Base-by-base conservation (phyloP, 441 rosid species). In the Euphorbia corollata region DNA sequence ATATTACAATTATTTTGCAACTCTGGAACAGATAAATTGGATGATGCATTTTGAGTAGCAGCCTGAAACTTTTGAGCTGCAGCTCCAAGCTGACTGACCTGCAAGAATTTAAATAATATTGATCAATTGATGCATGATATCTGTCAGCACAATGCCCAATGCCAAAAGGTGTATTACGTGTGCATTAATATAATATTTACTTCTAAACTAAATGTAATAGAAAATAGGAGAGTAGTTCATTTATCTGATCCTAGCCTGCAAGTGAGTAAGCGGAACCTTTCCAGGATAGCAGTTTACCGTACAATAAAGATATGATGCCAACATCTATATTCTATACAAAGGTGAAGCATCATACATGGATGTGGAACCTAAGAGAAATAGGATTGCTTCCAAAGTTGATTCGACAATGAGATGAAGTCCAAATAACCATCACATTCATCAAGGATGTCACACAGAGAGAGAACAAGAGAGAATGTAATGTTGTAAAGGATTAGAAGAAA, bases 51-150 rank as follows among this genome's bases (percentile, higher is more conserved):
- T 73, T 95, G 99, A 65, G 93, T 76, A 9, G 95, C 86, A 73
- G 91, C 86, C 75, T 92, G 98, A 77, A 87, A 92, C 65, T 87
- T 95, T 57, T 92, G 98, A 70, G 99, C 98, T 61, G 92, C 98
- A 15, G 86, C 79, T 18, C 90, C 96, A 54, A 95, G 94, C 75
- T 95, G 98, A 83, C 82, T 87, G 66, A 92, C 96, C 98, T 95
- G 85, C 75, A 77, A 63, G 50, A 68, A 27, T 27, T 1, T 1
- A 22, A 67, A 19, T 9, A 41, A 38, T 0, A 61, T 47, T 63
- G 23, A 57, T 20, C 32, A 27, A 27, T 27, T 27, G 32, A 27
- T 27, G 32, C 4, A 27, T 27, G 32, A 27, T 27, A 27, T 27
- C 32, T 27, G 1, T 4, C 32, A 27, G 32, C 32, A 27, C 32